These are phyloP conservation scores for Rhexocercosporidium sp. DNA, from an alignment of 2,329 filamentous ascomycete genomes.

Conservation along the genomic window DNA sequence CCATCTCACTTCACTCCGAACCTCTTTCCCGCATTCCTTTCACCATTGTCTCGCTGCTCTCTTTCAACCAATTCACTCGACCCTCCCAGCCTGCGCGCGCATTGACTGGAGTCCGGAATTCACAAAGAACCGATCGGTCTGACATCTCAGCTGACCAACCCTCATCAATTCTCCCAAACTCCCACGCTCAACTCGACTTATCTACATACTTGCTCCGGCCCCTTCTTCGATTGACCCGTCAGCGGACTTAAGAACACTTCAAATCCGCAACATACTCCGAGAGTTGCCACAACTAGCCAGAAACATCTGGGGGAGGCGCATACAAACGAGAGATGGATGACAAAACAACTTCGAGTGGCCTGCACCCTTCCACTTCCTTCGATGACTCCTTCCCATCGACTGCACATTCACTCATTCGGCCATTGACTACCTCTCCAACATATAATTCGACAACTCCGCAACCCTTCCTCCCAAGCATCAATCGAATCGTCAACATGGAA, in stretches of 20 bases:
- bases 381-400: slow-evolving; percentile 33
- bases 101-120: slow-evolving; percentile 33
- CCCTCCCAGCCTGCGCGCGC: slow-evolving; percentile 24
- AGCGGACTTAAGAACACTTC: slow-evolving; percentile 33
- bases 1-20: slow-evolving; percentile 9
- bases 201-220: slow-evolving; percentile 18
- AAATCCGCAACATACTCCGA: slow-evolving; percentile 29
- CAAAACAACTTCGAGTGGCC: slow-evolving; percentile 33
- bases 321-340: slow-evolving; percentile 37
- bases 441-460: slow-evolving; percentile 30
- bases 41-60: slow-evolving; percentile 7
- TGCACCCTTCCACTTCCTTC: slow-evolving; percentile 40
- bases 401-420: slow-evolving; percentile 27
- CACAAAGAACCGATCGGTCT: slow-evolving; percentile 37
- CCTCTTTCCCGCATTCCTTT: slow-evolving; percentile 12
- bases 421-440: slow-evolving; percentile 24
- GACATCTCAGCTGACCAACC: slow-evolving; percentile 36
- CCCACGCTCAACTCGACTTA: slow-evolving; percentile 23
- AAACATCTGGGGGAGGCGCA: slow-evolving; percentile 30
- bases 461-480: slow-evolving; percentile 30
- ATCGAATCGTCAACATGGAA: slow-evolving; percentile 34
- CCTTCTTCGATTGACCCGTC: not conserved
- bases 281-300: slow-evolving; percentile 35
- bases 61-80: slow-evolving; percentile 16
- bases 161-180: slow-evolving; percentile 17